phyloP scores from a whole-genome alignment of 441 rosid genomes.

The Mallotus japonicus region DNA sequence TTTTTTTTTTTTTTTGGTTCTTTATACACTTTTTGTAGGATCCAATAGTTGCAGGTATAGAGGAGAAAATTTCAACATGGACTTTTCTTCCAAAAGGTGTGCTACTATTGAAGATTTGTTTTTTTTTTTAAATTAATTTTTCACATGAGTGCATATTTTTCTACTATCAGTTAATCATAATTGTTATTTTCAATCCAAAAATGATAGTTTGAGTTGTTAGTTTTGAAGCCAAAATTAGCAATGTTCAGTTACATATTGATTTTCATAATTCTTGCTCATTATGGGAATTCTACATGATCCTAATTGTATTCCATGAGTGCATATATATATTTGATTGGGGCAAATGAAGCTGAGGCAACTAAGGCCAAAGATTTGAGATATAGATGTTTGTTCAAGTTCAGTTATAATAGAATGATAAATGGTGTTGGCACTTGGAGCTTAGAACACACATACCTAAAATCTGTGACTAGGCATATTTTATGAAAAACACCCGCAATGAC shows the following conservation, averaged over 20 bases:
- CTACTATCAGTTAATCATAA: neutral
- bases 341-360: neutral
- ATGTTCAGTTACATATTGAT: neutral
- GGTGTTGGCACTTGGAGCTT: neutral
- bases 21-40: conserved; percentile 42
- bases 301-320: neutral
- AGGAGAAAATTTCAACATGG: conserved; percentile 92
- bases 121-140: neutral
- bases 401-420: neutral
- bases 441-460: neutral
- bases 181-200: neutral
- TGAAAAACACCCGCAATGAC: neutral
- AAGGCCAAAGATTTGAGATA: neutral
- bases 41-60: conserved; percentile 86
- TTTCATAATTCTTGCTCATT: neutral
- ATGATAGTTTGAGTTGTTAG: neutral
- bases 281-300: neutral
- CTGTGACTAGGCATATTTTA: neutral
- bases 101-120: conserved; percentile 1
- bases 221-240: neutral
- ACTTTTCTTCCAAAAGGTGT: conserved; percentile 94
- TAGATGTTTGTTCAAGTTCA: neutral
- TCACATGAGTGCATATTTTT: neutral
- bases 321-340: neutral
- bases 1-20: neutral